These are phyloP conservation scores for Lipomyces mesembrius DNA, from an alignment of 805 yeast genomes.

Conservation along the genomic window DNA sequence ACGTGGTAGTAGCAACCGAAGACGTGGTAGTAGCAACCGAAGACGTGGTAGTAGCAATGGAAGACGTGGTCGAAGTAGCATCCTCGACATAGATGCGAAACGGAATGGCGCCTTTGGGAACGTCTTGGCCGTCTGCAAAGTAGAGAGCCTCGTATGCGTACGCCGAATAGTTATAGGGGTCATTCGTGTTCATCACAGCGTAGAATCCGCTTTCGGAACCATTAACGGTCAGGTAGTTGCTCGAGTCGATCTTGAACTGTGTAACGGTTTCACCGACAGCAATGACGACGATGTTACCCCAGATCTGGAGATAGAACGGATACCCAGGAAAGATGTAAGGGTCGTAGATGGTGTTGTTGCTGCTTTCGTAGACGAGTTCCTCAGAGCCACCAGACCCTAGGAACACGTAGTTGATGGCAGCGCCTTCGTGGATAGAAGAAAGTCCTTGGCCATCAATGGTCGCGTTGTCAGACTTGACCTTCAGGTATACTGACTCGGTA, in stretches of 20 bases:
- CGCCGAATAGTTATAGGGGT: conserved; percentile 52
- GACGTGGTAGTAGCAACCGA: neutral
- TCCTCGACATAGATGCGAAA: conserved; percentile 27
- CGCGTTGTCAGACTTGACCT: conserved; percentile 34
- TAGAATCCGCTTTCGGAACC: conserved; percentile 48
- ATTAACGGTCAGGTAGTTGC: conserved; percentile 43
- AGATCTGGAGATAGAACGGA: conserved; percentile 14
- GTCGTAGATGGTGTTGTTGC: conserved; percentile 21
- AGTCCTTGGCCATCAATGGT: conserved; percentile 45
- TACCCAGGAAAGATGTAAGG: neutral
- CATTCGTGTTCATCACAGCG: conserved; percentile 53
- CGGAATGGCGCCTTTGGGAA: conserved; percentile 42
- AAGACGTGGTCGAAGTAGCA: conserved; percentile 4
- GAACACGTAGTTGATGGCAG: conserved; percentile 52
- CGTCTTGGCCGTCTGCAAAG: conserved; percentile 32
- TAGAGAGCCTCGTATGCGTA: conserved; percentile 43
- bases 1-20: neutral
- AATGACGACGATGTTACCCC: conserved; percentile 8
- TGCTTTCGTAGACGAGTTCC: conserved; percentile 40
- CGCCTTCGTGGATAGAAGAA: conserved; percentile 51
- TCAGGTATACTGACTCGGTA: conserved; percentile 7
- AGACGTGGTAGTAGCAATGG: neutral
- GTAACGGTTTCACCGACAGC: neutral
- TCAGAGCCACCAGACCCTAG: conserved; percentile 35
- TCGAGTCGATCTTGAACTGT: neutral